Conservation (phyloP, 2,329 filamentous ascomycete genomes). For the Microsporum canis region DNA sequence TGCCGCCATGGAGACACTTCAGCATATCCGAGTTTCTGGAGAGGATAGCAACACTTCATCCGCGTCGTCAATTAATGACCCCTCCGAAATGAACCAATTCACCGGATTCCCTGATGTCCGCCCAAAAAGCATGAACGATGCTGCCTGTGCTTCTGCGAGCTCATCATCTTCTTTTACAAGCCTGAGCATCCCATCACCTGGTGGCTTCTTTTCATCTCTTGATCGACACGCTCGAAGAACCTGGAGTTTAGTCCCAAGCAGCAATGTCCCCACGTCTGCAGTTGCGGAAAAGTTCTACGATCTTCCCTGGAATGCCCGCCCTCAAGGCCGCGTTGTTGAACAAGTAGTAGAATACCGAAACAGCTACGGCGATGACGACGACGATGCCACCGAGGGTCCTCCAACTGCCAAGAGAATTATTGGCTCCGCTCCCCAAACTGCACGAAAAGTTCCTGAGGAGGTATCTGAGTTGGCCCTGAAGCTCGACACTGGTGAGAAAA, state of each 20-base stretch:
- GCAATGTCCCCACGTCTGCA: constrained; percentile 64
- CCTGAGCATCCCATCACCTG: constrained; percentile 81
- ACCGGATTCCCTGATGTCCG: constrained; percentile 53
- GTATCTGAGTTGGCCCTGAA: constrained; percentile 18
- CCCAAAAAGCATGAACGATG: constrained; percentile 33
- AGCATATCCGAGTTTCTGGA: constrained; percentile 52
- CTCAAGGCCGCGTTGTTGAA: constrained; percentile 45
- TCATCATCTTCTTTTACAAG: constrained; percentile 63
- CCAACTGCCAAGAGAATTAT: constrained; percentile 30
- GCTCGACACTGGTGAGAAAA: constrained; percentile 19
- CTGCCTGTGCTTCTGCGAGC: constrained; percentile 42
- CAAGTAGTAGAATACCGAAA: constrained; percentile 51
- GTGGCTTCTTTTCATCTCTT: constrained; percentile 81
- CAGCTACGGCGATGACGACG: constrained; percentile 29
- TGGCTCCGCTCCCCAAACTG: constrained; percentile 55
- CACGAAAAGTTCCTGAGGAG: constrained; percentile 42
- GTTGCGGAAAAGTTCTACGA: constrained; percentile 90
- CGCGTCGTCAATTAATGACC: constrained; percentile 13
- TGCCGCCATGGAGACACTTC: constrained; percentile 67
- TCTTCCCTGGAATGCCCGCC: constrained; percentile 56
- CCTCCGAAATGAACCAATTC: constrained; percentile 33
- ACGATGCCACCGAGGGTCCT: constrained; percentile 24
- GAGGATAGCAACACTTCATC: constrained; percentile 31
- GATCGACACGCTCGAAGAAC: constrained; percentile 65
- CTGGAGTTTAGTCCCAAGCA: constrained; percentile 56